A percentile compares a stretch with the other conserved stretches of the same genome.
These are phyloP conservation scores for Vigna mungo DNA, from an alignment of 306 rosid species.

Conservation along the genomic window DNA sequence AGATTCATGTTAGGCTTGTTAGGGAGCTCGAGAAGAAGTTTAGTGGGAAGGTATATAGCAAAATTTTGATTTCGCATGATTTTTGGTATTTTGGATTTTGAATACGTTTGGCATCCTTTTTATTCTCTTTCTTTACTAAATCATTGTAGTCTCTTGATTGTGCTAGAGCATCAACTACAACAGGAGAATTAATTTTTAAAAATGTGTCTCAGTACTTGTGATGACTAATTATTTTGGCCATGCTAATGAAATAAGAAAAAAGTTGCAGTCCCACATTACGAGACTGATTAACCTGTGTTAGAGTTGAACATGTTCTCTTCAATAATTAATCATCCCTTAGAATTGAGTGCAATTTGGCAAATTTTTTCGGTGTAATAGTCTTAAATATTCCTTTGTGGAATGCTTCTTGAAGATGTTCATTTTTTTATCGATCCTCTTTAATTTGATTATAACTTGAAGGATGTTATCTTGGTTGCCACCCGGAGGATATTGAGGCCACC, in stretches of 20 bases:
- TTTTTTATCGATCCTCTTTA: not conserved
- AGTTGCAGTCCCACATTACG: not conserved
- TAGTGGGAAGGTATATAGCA: constrained; percentile 76
- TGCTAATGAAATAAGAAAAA: not conserved
- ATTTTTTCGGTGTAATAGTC: not conserved
- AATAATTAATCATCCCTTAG: not conserved
- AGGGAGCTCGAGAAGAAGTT: constrained; percentile 98
- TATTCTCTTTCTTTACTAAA: not conserved
- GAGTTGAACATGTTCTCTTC: not conserved
- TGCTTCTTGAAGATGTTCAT: not conserved
- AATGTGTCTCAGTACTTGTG: not conserved
- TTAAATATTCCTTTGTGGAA: not conserved
- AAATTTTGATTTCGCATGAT: not conserved
- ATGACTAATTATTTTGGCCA: not conserved
- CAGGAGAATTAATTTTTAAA: not conserved
- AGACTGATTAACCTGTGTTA: not conserved
- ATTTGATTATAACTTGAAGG: constrained; percentile 47
- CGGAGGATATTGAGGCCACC: constrained; percentile 94
- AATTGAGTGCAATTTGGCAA: not conserved
- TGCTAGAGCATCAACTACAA: not conserved
- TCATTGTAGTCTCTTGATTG: not conserved
- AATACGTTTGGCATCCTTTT: not conserved
- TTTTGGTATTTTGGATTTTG: not conserved
- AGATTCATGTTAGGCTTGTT: constrained; percentile 83
- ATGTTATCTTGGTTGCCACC: constrained; percentile 84